Conservation (phyloP, 306 rosid genomes). For the Albizia julibrissin region DNA sequence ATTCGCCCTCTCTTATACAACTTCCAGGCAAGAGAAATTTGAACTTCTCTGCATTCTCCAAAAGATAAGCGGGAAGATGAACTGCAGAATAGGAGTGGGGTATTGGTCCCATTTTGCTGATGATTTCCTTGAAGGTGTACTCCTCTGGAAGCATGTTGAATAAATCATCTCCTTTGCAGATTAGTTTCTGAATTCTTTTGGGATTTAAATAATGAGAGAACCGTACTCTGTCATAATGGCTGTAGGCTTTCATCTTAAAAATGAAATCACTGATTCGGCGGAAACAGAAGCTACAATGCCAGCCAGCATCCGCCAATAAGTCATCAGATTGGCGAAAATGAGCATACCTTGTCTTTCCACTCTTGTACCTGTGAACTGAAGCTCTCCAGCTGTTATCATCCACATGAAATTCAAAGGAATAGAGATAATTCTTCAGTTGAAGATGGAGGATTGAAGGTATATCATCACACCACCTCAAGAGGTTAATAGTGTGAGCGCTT, state of each 20-base stretch:
- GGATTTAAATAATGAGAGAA: conserved; percentile 68
- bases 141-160: conserved; percentile 91
- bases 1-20: conserved; percentile 56
- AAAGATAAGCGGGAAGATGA: conserved; percentile 75
- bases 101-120: conserved; percentile 88
- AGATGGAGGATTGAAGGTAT: conserved; percentile 73
- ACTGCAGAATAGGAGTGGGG: conserved; percentile 88
- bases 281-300: conserved; percentile 96
- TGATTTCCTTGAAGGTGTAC: conserved; percentile 82
- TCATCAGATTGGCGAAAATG: conserved; percentile 82
- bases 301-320: conserved; percentile 82
- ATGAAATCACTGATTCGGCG: conserved; percentile 71
- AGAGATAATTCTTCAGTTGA: conserved; percentile 75
- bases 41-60: conserved; percentile 64
- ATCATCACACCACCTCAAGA: conserved; percentile 84
- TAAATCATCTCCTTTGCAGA: conserved; percentile 75
- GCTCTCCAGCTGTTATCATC: conserved; percentile 91
- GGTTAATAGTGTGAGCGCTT: conserved; percentile 82
- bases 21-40: conserved; percentile 85
- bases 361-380: conserved; percentile 70
- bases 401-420: conserved; percentile 76
- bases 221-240: conserved; percentile 75
- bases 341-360: conserved; percentile 68
- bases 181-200: conserved; percentile 65
- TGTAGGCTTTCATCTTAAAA: conserved; percentile 91